Conservation (phyloP, 768 basidiomycete species). For the Boletus reticulatus region DNA sequence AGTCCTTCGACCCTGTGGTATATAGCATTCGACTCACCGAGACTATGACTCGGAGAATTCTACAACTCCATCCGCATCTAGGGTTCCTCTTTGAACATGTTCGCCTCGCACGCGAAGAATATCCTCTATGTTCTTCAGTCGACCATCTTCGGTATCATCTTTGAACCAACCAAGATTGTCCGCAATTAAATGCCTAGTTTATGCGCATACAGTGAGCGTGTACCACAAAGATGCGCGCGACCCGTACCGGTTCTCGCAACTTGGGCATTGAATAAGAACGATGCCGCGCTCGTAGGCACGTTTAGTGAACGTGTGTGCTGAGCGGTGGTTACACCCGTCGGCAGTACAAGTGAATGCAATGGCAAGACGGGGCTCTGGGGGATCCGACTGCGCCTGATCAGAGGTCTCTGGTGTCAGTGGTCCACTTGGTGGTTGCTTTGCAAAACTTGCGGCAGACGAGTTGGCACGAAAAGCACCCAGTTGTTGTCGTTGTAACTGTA, state of each 20-base stretch:
- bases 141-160: slow-evolving; percentile 71
- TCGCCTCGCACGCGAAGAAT: slow-evolving; percentile 79
- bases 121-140: slow-evolving; percentile 78
- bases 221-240: not conserved
- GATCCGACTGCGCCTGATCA: slow-evolving; percentile 31
- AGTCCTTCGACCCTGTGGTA: not conserved
- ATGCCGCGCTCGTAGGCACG: slow-evolving; percentile 85
- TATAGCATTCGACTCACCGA: slow-evolving; percentile 3
- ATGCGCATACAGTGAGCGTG: not conserved
- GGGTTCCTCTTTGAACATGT: slow-evolving; percentile 52
- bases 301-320: slow-evolving; percentile 85
- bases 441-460: slow-evolving; percentile 9
- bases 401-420: not conserved
- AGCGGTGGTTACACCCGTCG: slow-evolving; percentile 67
- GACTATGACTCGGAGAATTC: slow-evolving; percentile 44
- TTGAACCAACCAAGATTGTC: slow-evolving; percentile 94
- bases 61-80: slow-evolving; percentile 49
- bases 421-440: not conserved
- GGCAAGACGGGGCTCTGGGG: slow-evolving; percentile 60
- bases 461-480: slow-evolving; percentile 26
- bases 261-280: slow-evolving; percentile 89
- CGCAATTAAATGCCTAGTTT: slow-evolving; percentile 73
- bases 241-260: slow-evolving; percentile 79
- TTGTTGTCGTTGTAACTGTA: slow-evolving; percentile 38
- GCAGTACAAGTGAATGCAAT: slow-evolving; percentile 90